These are phyloP conservation scores for Arthrobotrys sphaeroides DNA, from an alignment of 2,329 filamentous ascomycete species.

Conservation along the genomic window DNA sequence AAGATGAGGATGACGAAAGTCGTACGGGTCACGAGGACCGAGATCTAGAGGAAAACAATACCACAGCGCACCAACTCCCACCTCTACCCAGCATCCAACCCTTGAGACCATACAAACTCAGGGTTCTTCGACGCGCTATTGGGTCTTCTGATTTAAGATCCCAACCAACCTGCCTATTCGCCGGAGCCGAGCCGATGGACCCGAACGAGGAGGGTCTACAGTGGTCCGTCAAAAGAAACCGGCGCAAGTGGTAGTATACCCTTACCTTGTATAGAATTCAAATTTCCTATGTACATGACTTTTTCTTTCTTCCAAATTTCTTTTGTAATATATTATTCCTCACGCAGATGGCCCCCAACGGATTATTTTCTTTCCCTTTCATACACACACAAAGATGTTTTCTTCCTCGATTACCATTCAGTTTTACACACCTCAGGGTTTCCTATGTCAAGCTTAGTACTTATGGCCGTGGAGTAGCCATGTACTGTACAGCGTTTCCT, in stretches of 20 bases:
- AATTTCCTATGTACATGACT: constrained; percentile 15
- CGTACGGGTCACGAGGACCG: no score
- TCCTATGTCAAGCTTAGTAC: background rate
- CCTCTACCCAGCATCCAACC: background rate
- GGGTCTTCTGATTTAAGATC: background rate
- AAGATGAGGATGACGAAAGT: background rate
- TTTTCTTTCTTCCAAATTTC: background rate
- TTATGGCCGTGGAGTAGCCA: background rate
- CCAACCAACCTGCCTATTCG: background rate
- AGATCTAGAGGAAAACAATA: no score
- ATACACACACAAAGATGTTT: background rate
- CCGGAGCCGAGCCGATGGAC: background rate
- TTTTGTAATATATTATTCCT: constrained; percentile 1
- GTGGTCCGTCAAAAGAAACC: background rate
- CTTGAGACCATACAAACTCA: background rate
- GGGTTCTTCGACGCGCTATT: background rate
- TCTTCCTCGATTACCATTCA: background rate
- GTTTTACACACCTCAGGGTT: background rate
- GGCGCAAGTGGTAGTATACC: background rate
- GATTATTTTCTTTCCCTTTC: background rate
- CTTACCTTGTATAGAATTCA: background rate
- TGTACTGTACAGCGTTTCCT: background rate
- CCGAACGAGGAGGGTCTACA: background rate
- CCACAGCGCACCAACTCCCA: background rate
- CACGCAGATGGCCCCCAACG: background rate